phyloP scores from a whole-genome alignment of 1,284 basidiomycete species.

The Cutaneotrichosporon sp. region DNA sequence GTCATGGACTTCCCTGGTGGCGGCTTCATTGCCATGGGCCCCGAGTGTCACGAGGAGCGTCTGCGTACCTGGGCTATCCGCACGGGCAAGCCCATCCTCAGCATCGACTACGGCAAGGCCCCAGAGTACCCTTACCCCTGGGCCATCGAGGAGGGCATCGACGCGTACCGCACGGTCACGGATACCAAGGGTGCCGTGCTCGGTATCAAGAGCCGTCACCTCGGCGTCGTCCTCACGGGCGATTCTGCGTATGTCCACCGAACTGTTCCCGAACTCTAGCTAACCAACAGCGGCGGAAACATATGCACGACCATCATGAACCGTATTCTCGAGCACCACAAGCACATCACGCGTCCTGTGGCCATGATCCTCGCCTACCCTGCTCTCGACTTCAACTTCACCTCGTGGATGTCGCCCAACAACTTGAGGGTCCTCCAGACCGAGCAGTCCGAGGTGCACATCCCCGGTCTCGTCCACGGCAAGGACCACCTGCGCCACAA shows the following conservation, averaged over 20 bases:
- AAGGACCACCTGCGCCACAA: constrained; percentile 86
- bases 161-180: constrained; percentile 77
- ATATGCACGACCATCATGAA: constrained; percentile 79
- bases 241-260: constrained; percentile 79
- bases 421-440: constrained; percentile 77
- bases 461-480: constrained; percentile 67
- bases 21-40: constrained; percentile 93
- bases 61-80: constrained; percentile 79
- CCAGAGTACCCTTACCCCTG: constrained; percentile 96
- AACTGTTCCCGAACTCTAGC: not conserved
- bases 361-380: constrained; percentile 75
- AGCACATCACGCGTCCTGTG: constrained; percentile 62
- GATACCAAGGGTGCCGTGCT: constrained; percentile 79
- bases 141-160: constrained; percentile 92
- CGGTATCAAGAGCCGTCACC: constrained; percentile 68
- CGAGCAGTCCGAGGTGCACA: constrained; percentile 70
- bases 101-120: constrained; percentile 93
- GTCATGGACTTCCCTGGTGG: constrained; percentile 93
- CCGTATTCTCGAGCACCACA: constrained; percentile 73
- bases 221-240: constrained; percentile 76
- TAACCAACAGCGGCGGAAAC: constrained; percentile 67
- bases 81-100: constrained; percentile 77
- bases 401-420: constrained; percentile 92
- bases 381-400: constrained; percentile 91
- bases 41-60: constrained; percentile 94